Evolutionary conservation across 768 basidiomycete genomes (phyloP).

Genomic region (Mycena olivaceomarginata): DNA sequence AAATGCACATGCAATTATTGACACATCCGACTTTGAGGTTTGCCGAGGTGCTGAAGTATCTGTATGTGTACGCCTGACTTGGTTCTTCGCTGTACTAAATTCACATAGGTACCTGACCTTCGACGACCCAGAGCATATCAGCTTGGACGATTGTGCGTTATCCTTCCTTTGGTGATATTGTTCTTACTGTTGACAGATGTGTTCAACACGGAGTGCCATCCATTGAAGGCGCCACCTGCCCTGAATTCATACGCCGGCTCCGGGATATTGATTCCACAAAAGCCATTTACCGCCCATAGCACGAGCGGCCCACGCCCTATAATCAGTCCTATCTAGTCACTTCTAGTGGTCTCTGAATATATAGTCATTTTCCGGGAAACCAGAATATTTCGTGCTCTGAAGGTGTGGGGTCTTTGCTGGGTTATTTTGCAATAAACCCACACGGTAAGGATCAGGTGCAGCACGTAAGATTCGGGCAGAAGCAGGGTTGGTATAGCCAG

Average conservation of each 20-base stretch:
- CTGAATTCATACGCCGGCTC: slow-evolving; percentile 36
- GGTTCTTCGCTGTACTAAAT: slow-evolving; percentile 72
- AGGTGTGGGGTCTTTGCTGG: no score
- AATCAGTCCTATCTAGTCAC: slow-evolving; percentile 26
- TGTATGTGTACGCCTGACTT: neutral
- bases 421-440: no score
- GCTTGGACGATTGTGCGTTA: slow-evolving; percentile 77
- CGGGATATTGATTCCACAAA: slow-evolving; percentile 15
- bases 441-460: no score
- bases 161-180: slow-evolving; percentile 17
- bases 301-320: slow-evolving; percentile 23
- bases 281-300: slow-evolving; percentile 18
- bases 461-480: no score
- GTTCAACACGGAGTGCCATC: slow-evolving; percentile 86
- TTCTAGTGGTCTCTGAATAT: no score
- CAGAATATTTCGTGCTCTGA: no score
- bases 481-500: no score
- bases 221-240: slow-evolving; percentile 74
- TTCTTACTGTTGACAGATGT: slow-evolving; percentile 61
- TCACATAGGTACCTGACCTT: slow-evolving; percentile 88
- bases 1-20: neutral
- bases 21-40: neutral
- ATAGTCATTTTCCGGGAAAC: no score
- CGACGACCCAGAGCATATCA: slow-evolving; percentile 80
- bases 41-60: slow-evolving; percentile 12